Evolutionary conservation across 805 yeast species (phyloP), one percentile per base, ranked within the genome.

Genomic region (Hanseniaspora lachancei): DNA sequence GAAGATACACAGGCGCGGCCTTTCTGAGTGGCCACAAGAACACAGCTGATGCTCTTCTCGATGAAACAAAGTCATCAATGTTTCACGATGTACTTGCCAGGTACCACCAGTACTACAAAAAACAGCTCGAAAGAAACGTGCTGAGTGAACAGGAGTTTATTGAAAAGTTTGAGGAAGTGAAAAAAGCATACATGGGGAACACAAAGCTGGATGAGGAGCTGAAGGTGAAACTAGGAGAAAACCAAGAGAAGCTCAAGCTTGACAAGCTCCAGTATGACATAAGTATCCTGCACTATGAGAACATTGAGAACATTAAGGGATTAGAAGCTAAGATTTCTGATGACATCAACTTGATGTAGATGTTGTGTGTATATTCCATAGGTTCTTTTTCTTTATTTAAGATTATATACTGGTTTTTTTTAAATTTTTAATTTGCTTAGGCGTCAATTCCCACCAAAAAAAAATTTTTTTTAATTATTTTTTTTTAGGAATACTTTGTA

Each of bases 211-310:
- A 20, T 2, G 24, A 35, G 29, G 9, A 23, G 3, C 5, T 46
- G 16, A 27, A 44, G 12, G 9, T 2, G 15, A 46, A 46, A 10
- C 49, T 46, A 12, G 49, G 49, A 20, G 16, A n/a, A 16, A 43
- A 23, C 23, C 36, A 43, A 3, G 47, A 40, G 23, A 53, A 53
- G 18, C 7, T 23, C 15, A 46, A 38, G 16, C n/a, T 53, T 6
- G 40, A 40, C 15, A 46, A 46, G 24, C 40, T 53, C 16, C 41
- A 48, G 21, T 53, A 53, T 29, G 47, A 39, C 21, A 46, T 53
- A 7, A n/a, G 36, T 16, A 18, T 24, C 1, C 2, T 46, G 12
- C 56, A 53, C 34, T 32, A 21, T 13, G 32, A 53, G 8, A 53
- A 53, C 47, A 29, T 53, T 2, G 56, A 46, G 12, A 40, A 44